These are phyloP conservation scores for Endocladia muricata DNA, from an alignment of 31 red algal genomes.

Conservation along the genomic window DNA sequence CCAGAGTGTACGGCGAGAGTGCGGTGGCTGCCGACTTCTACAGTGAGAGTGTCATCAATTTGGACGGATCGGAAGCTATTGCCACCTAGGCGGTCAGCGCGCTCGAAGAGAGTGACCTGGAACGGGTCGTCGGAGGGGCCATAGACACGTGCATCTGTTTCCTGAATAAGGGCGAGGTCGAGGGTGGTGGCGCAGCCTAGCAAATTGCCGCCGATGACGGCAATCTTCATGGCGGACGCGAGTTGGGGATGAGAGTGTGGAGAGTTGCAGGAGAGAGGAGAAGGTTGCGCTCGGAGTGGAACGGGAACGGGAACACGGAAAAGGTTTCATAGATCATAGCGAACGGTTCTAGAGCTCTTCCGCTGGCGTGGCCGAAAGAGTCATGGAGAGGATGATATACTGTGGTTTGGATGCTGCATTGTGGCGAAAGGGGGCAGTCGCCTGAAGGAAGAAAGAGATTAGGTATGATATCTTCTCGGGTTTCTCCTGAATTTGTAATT, in stretches of 20 bases:
- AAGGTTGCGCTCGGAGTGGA: neutral
- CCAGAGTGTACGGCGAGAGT: constrained; percentile 29
- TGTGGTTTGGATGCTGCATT: neutral
- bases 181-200: constrained; percentile 66
- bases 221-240: constrained; percentile 43
- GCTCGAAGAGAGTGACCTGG: constrained; percentile 36
- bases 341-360: too few relatives aligned
- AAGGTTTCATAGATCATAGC: neutral
- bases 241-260: neutral
- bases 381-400: too few relatives aligned
- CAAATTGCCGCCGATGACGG: constrained; percentile 71
- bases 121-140: neutral
- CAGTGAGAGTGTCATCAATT: constrained; percentile 13
- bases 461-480: too few relatives aligned
- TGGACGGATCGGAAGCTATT: constrained; percentile 29
- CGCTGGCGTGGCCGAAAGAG: too few relatives aligned
- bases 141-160: neutral
- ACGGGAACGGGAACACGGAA: neutral
- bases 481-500: too few relatives aligned
- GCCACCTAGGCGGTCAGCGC: constrained; percentile 16
- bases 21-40: constrained; percentile 40
- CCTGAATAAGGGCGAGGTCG: constrained; percentile 39
- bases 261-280: neutral
- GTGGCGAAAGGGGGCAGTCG: too few relatives aligned
- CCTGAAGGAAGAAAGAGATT: too few relatives aligned